Evolutionary conservation across 2,329 filamentous ascomycete species (phyloP).

Genomic region (Alternaria rosae): DNA sequence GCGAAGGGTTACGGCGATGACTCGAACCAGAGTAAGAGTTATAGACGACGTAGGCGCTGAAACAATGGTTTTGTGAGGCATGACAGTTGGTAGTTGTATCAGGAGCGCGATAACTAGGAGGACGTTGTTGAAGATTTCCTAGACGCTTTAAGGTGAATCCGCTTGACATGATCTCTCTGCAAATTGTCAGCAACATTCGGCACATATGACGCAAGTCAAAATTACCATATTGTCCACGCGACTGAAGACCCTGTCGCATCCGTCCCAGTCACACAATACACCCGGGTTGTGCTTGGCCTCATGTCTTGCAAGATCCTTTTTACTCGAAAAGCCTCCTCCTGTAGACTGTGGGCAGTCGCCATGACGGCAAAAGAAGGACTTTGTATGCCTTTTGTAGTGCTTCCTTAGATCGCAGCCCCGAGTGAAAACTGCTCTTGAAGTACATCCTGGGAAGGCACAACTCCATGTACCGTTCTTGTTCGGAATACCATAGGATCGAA

Average conservation of each 20-base stretch:
- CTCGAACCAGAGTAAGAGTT: background rate
- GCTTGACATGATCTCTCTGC: conserved; percentile 52
- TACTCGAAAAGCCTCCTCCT: conserved; percentile 67
- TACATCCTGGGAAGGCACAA: conserved; percentile 66
- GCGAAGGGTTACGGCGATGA: background rate
- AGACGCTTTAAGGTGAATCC: conserved; percentile 50
- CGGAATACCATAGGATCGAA: conserved; percentile 52
- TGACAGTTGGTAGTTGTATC: background rate
- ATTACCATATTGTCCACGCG: conserved; percentile 68
- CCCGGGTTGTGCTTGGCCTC: conserved; percentile 69
- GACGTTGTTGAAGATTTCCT: conserved; percentile 34
- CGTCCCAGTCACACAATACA: conserved; percentile 66
- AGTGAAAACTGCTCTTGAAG: conserved; percentile 65
- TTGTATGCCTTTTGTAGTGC: conserved; percentile 68
- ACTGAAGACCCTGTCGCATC: conserved; percentile 66
- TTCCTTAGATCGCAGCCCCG: conserved; percentile 69
- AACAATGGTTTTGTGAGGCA: background rate
- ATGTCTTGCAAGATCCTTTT: conserved; percentile 68
- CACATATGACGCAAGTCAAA: background rate
- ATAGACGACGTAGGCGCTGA: background rate
- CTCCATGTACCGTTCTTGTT: conserved; percentile 62
- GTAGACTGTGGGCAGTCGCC: conserved; percentile 64
- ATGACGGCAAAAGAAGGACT: conserved; percentile 67
- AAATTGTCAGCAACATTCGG: conserved; percentile 23
- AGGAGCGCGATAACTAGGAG: conserved; percentile 6